Evolutionary conservation across 2,329 filamentous ascomycete genomes (phyloP).

Genomic region (Xylariales sp.): DNA sequence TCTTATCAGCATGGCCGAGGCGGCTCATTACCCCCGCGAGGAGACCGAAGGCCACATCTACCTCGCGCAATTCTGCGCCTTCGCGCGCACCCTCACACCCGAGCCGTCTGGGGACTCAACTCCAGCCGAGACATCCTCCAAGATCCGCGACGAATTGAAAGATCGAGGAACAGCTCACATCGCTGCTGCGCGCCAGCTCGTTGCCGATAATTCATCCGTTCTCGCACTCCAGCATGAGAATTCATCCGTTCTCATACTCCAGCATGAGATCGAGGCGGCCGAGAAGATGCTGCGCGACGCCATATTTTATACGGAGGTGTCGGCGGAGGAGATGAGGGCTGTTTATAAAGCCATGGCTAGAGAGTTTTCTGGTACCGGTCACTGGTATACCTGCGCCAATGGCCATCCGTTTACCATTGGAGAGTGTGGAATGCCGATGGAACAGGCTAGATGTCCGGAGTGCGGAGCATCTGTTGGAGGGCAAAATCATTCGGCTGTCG

Average conservation of each 20-base stretch:
- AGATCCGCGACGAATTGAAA: slow-evolving; percentile 27
- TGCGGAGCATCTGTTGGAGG: slow-evolving; percentile 70
- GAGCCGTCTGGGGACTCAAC: slow-evolving; percentile 11
- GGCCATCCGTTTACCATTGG: slow-evolving; percentile 72
- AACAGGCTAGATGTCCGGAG: slow-evolving; percentile 70
- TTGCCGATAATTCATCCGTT: slow-evolving; percentile 28
- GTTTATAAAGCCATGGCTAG: slow-evolving; percentile 64
- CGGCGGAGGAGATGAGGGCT: slow-evolving; percentile 61
- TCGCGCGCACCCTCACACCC: slow-evolving; percentile 51
- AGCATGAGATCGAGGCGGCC: slow-evolving; percentile 59
- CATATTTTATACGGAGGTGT: slow-evolving; percentile 62
- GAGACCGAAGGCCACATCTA: slow-evolving; percentile 64
- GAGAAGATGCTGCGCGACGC: slow-evolving; percentile 59
- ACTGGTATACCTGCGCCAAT: slow-evolving; percentile 71
- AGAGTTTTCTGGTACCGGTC: slow-evolving; percentile 64
- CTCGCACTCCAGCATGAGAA: slow-evolving; percentile 54
- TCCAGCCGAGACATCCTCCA: not conserved
- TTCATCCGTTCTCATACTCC: slow-evolving; percentile 44
- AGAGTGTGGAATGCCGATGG: slow-evolving; percentile 75
- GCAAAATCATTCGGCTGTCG: slow-evolving; percentile 58
- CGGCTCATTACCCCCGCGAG: slow-evolving; percentile 54
- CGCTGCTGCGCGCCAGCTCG: slow-evolving; percentile 30
- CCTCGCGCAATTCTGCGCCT: slow-evolving; percentile 59
- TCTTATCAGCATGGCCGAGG: slow-evolving; percentile 55
- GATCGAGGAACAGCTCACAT: slow-evolving; percentile 34